Conservation (phyloP, 1,139 yeast species). For the Blastobotrys indianensis region DNA sequence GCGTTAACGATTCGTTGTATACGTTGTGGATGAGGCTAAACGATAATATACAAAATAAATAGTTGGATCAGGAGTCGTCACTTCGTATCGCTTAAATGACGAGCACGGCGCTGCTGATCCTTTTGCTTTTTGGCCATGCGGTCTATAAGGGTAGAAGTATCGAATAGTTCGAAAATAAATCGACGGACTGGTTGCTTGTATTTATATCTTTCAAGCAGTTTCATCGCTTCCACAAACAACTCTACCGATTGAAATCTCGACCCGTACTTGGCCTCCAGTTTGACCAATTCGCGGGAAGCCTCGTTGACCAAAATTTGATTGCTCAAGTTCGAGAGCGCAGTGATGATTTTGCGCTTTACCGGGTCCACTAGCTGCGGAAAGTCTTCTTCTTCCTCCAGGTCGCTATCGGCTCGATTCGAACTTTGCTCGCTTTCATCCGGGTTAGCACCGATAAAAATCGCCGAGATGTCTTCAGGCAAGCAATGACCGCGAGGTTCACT, state of each 20-base stretch:
- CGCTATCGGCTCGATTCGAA: conserved; percentile 20
- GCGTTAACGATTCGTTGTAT: no score
- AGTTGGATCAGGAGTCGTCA: neutral
- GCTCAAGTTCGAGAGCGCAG: conserved; percentile 56
- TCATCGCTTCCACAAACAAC: conserved; percentile 55
- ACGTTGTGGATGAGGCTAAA: no score
- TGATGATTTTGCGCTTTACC: conserved; percentile 46
- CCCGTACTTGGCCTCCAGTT: conserved; percentile 49
- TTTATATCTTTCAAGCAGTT: conserved; percentile 59
- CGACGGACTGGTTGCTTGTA: conserved; percentile 60
- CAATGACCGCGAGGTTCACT: conserved; percentile 46
- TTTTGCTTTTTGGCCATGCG: conserved; percentile 26
- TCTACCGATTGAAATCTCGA: conserved; percentile 52
- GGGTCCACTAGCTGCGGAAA: conserved; percentile 33
- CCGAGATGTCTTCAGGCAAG: conserved; percentile 24
- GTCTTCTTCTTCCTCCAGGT: conserved; percentile 22
- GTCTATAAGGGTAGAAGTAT: conserved; percentile 53
- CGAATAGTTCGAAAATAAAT: conserved; percentile 64
- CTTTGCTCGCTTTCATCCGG: neutral
- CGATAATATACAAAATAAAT: no score
- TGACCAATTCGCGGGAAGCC: conserved; percentile 57
- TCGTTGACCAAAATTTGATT: conserved; percentile 58
- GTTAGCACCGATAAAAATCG: conserved; percentile 14
- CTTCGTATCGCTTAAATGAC: conserved; percentile 19
- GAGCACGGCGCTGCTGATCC: conserved; percentile 21